Conservation (phyloP, 2,329 filamentous ascomycete species). For the Claviceps pusilla region DNA sequence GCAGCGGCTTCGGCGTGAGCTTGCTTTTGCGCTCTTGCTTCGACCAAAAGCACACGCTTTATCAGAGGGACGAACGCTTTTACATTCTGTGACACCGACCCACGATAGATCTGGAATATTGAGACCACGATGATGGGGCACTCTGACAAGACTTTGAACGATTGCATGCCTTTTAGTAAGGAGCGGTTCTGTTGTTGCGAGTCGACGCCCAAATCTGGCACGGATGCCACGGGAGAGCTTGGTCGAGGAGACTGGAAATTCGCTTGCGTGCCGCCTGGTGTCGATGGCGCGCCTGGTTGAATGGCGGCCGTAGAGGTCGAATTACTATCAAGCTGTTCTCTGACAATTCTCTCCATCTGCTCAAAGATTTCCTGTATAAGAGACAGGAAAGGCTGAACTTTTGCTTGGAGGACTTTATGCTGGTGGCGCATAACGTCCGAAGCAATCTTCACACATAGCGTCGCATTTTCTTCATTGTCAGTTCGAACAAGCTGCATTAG, state of each 20-base stretch:
- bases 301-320: constrained; percentile 40
- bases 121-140: constrained; percentile 98
- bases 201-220: constrained; percentile 67
- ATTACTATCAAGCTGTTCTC: constrained; percentile 81
- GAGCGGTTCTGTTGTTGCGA: constrained; percentile 67
- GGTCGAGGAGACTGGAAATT: constrained; percentile 80
- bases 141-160: constrained; percentile 94
- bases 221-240: constrained; percentile 72
- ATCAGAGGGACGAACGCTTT: constrained; percentile 87
- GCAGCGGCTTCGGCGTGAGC: constrained; percentile 74
- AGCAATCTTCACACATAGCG: constrained; percentile 94
- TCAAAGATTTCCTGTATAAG: constrained; percentile 94
- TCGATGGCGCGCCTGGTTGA: constrained; percentile 47
- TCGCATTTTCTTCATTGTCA: constrained; percentile 97
- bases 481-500: constrained; percentile 75
- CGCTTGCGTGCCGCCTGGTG: constrained; percentile 47
- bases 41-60: constrained; percentile 72
- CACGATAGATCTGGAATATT: constrained; percentile 85
- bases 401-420: constrained; percentile 59
- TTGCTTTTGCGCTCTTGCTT: constrained; percentile 85
- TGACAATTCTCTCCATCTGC: constrained; percentile 86
- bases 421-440: constrained; percentile 95
- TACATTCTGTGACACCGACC: constrained; percentile 67
- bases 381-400: constrained; percentile 77
- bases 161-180: constrained; percentile 86